Evolutionary conservation across 371 early-diverging fungal species (phyloP).

Genomic region (Capniomyces stellatus): DNA sequence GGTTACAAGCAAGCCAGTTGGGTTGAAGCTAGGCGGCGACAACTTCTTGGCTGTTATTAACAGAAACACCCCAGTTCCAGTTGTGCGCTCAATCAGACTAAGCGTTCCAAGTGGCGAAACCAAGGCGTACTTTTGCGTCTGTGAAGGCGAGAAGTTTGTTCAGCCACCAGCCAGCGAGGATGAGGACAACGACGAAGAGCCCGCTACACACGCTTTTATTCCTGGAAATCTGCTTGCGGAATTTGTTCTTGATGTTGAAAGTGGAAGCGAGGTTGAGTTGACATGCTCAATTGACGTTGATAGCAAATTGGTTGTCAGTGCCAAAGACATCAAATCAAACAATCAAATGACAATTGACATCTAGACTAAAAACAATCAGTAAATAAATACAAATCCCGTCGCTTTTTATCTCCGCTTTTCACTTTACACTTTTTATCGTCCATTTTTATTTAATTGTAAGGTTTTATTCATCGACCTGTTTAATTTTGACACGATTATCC

Average conservation of each 20-base stretch:
- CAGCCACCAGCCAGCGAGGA: conserved; percentile 11
- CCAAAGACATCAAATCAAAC: conserved; percentile 6
- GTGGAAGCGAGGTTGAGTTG: conserved; percentile 13
- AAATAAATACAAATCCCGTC: no score
- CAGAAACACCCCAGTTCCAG: conserved; percentile 69
- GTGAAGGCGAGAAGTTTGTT: conserved; percentile 32
- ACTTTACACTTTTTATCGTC: no score
- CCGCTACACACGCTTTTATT: conserved; percentile 9
- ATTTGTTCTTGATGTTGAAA: conserved; percentile 18
- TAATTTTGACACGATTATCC: no score
- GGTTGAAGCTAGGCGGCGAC: conserved; percentile 50
- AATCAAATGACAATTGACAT: background rate
- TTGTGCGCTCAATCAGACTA: conserved; percentile 54
- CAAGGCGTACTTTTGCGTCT: conserved; percentile 60
- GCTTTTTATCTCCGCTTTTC: no score
- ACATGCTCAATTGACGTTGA: conserved; percentile 21
- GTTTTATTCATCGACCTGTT: no score
- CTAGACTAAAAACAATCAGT: no score
- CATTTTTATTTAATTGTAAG: no score
- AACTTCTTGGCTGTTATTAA: conserved; percentile 60
- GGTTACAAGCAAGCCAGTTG: conserved; percentile 55
- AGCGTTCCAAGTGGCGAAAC: conserved; percentile 45
- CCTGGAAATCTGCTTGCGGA: conserved; percentile 20
- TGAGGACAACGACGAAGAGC: conserved; percentile 13
- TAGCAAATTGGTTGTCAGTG: conserved; percentile 19